Evolutionary conservation across 768 basidiomycete genomes (phyloP), one percentile per base, ranked within the genome.

Genomic region (Termitomyces sp.): DNA sequence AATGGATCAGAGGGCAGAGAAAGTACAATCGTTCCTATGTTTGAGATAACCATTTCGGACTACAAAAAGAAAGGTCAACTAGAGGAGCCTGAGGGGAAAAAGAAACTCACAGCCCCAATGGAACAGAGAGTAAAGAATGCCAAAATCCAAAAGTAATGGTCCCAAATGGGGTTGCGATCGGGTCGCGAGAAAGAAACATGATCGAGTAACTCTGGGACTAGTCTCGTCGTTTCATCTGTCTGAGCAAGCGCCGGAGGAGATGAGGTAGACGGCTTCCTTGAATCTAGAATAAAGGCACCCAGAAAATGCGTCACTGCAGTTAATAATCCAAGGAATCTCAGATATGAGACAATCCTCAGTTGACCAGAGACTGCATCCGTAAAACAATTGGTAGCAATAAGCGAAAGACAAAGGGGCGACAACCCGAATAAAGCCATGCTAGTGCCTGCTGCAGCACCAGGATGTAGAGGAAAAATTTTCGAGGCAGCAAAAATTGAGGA

Each of bases 41-140:
- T 93, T 20, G 89, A 86, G 20, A 92, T 84, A 22, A 93, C 77
- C 89, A 90, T 92, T 69, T 92, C 90, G 47, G 80, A 82, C 87
- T 90, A 20, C 12, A 28, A 42, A 9, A 45, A 12, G 26, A 26
- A 32, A 42, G 26, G 46, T 7, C 38, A 10, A 26, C 9, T 8
- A 26, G 26, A 54, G 42, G 46, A n/a, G 30, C 20, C 26, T 38
- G 36, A 20, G 36, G 36, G 33, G 6, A 2, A 61, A 42, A 36
- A 6, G 4, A 61, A 40, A 79, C 88, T 72, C 65, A 91, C 90
- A 20, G 84, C 78, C 26, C 90, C 90, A n/a, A 88, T 73, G n/a
- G 78, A 72, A 24, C 84, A 67, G 3, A 82, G 64, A 43, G 80
- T 73, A 53, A 83, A 72, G 8, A 83, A 59, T 1, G 65, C 72